Conservation (phyloP, 345 rosid species). For the Gossypium turneri region DNA sequence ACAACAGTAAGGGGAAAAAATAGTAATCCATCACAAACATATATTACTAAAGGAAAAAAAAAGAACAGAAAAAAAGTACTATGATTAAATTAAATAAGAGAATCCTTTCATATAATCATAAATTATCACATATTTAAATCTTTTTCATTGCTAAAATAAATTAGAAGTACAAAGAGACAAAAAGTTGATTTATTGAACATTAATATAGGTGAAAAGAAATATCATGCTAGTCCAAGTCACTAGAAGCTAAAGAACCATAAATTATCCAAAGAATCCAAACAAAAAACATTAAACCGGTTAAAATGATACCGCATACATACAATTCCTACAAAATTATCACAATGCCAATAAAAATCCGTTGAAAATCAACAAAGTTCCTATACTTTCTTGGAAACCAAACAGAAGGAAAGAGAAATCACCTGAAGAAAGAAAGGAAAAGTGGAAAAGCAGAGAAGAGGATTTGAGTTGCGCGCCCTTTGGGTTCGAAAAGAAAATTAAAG, state of each 20-base stretch:
- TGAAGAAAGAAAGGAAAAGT: background rate
- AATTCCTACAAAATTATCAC: background rate
- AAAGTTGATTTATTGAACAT: background rate
- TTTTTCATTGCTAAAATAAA: background rate
- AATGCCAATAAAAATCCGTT: background rate
- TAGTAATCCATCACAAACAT: background rate
- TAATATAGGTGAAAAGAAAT: background rate
- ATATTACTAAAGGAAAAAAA: background rate
- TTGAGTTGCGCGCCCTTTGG: background rate
- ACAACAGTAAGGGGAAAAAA: conserved; percentile 19
- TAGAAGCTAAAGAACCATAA: background rate
- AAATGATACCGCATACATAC: background rate
- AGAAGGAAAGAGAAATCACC: background rate
- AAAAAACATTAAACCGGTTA: background rate
- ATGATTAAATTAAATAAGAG: background rate
- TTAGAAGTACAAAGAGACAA: background rate
- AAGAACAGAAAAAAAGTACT: too few relatives aligned
- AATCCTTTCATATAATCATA: background rate
- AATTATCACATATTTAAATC: background rate
- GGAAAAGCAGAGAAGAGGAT: background rate
- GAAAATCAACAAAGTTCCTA: background rate
- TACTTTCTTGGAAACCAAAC: conserved; percentile 7
- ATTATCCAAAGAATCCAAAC: background rate
- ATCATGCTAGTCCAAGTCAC: background rate
- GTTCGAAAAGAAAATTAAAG: background rate